Base-by-base conservation (phyloP, 176 grass and related monocot species). In the Saccharum spontaneum region DNA sequence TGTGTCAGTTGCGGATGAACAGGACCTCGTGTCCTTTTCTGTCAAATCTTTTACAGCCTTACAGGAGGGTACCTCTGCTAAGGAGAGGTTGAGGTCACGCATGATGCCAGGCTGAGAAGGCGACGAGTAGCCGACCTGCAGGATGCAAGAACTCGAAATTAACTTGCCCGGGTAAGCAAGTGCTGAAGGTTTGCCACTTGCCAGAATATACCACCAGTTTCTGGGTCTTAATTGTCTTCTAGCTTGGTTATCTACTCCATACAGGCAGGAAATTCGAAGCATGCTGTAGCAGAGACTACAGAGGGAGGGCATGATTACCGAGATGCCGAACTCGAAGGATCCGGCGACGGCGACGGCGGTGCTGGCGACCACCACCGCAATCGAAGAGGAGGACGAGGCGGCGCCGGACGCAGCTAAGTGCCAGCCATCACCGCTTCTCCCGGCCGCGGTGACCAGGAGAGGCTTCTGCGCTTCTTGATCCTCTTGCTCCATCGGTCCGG, bases 61-160 rank as follows among this genome's bases (percentile, higher is more conserved):
- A 63, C 40, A 8, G 15, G 20, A 67, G 65, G 18, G 30, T 77
- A 97, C 94, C 90, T 97, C 83, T 1, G 92, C 76, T 72, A 97
- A 87, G 17, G 94, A 94, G 44, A 97, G 88, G 71, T 77, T 33
- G 75, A 97, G 94, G 59, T 92, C 94, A 65, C 22, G 68, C 90
- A 94, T 97, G 78, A 97, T 97, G 64, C 92, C 94, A 26, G 78
- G 59, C 60, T 94, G 92, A 62, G 90, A 86, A 36, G 92, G 94
- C 1, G 94, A 97, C n/a, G 94, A 97, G 85, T 97, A 97, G 37
- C 94, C 94, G 15, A 97, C 94, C 94, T 97, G 57, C 52, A 70
- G 79, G 44, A 37, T 33, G 34, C 74, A 77, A 24, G 17, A 37
- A 54, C 10, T 41, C 22, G 23, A 10, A 67, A 41, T 75, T 67